phyloP scores from a whole-genome alignment of 306 rosid species.

The Lupinus albus region DNA sequence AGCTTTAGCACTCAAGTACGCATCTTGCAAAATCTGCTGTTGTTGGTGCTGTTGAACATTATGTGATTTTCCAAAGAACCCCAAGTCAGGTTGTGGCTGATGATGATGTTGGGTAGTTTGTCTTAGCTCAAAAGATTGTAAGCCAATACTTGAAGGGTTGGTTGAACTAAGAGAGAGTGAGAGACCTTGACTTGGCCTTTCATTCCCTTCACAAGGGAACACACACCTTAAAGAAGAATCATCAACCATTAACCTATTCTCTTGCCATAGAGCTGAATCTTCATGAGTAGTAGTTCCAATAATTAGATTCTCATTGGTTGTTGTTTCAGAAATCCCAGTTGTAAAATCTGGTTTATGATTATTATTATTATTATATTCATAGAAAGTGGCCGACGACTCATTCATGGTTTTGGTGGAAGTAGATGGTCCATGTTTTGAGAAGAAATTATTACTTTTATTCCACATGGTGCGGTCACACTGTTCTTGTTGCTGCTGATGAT shows the following conservation, averaged over 20 bases:
- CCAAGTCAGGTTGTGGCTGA: constrained; percentile 34
- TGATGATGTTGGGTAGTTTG: constrained; percentile 41
- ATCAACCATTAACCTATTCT: constrained; percentile 56
- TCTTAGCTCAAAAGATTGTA: constrained; percentile 78
- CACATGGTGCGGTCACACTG: constrained; percentile 35
- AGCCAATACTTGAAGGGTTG: constrained; percentile 67
- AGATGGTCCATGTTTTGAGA: constrained; percentile 47
- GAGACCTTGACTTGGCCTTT: constrained; percentile 86
- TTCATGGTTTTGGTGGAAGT: constrained; percentile 51
- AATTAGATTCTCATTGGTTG: constrained; percentile 53
- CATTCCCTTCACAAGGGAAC: constrained; percentile 73
- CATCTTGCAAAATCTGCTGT: constrained; percentile 43
- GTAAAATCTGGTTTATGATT: constrained; percentile 48
- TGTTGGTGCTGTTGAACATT: constrained; percentile 25
- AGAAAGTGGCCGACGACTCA: constrained; percentile 42
- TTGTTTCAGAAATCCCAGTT: constrained; percentile 49
- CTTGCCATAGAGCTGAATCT: constrained; percentile 53
- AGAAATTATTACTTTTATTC: constrained; percentile 37
- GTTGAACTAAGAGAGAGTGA: constrained; percentile 79
- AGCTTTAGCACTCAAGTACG: constrained; percentile 40
- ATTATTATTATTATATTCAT: constrained; percentile 17
- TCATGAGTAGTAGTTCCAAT: constrained; percentile 41
- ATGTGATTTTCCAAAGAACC: constrained; percentile 44
- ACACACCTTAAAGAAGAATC: constrained; percentile 80
- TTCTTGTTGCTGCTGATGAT: constrained; percentile 26